Evolutionary conservation across 495 filamentous ascomycete genomes (phyloP), one percentile per base, ranked within the genome.

Genomic region (Cairneyella variabilis): DNA sequence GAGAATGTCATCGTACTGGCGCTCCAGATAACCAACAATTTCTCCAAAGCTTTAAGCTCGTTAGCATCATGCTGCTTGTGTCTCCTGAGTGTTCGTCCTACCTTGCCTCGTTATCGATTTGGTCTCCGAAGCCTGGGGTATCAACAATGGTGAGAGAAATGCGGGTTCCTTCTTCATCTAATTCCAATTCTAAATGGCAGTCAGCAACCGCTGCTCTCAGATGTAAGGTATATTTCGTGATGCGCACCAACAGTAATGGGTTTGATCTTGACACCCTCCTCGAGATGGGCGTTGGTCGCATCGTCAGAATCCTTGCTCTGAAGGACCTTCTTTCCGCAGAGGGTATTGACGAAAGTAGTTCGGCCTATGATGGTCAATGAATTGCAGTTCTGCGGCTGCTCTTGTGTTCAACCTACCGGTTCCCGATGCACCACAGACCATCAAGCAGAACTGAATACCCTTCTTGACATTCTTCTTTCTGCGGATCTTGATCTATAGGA

Each of bases 401-500:
- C 21, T 14, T 18, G 17, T 42, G 51, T 55, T 12, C 40, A 14
- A 75, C 82, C 62, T 83, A 97, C 91, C 91, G 70, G 93, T 97
- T 71, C 93, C 93, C 62, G 91, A 96, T 66, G 93, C 92, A 75
- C 93, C 93, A 70, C 95, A 97, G 62, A 98, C 93, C 93, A 98
- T 98, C 85, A 98, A 69, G 76, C 92, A 97, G 79, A 98, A 98
- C 79, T 97, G 95, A 66, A 98, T 97, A 61, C 93, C 93, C 86
- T 97, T 98, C 87, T 98, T 98, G 75, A 97, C 92, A 80, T 97
- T 97, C 84, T 98, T 98, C 91, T 98, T 98, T 68, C 90, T 85
- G 74, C 93, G 91, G 70, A 96, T 91, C 86, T 95, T 91, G 70
- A 91, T 88, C 87, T 91, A 73, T 28, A 37, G 23, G 23, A 6